phyloP scores from a whole-genome alignment of 495 filamentous ascomycete species.

The Aspergillus homomorphus region DNA sequence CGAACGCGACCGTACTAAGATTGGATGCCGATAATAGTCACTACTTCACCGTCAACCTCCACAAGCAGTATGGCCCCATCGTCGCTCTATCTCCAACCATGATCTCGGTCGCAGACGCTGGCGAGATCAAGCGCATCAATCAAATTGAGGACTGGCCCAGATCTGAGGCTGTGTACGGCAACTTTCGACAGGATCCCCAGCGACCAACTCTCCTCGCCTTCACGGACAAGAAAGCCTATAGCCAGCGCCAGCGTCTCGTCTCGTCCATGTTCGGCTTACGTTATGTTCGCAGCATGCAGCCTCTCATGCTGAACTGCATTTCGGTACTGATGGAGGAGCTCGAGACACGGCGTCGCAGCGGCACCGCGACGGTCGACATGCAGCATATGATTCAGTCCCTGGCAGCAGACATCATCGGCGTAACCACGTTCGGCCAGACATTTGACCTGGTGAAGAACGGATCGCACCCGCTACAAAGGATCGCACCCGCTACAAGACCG shows the following conservation, averaged over 20 bases:
- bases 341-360: neutral
- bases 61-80: neutral
- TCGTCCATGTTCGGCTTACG: neutral
- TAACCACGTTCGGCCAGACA: neutral
- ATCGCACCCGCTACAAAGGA: neutral
- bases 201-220: neutral
- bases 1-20: neutral
- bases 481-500: neutral
- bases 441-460: constrained; percentile 1
- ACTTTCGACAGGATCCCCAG: constrained; percentile 1
- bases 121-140: neutral
- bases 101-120: neutral
- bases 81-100: neutral
- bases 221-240: constrained; percentile 1
- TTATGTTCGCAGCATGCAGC: constrained; percentile 1
- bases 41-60: neutral
- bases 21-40: neutral
- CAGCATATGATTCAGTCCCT: constrained; percentile 2
- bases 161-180: constrained; percentile 1
- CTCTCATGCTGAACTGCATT: neutral
- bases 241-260: neutral
- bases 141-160: neutral
- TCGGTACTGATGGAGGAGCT: neutral
- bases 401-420: neutral
- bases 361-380: neutral